Evolutionary conservation across 2,329 filamentous ascomycete species (phyloP).

Genomic region (Fusarium tanahbumbuense): DNA sequence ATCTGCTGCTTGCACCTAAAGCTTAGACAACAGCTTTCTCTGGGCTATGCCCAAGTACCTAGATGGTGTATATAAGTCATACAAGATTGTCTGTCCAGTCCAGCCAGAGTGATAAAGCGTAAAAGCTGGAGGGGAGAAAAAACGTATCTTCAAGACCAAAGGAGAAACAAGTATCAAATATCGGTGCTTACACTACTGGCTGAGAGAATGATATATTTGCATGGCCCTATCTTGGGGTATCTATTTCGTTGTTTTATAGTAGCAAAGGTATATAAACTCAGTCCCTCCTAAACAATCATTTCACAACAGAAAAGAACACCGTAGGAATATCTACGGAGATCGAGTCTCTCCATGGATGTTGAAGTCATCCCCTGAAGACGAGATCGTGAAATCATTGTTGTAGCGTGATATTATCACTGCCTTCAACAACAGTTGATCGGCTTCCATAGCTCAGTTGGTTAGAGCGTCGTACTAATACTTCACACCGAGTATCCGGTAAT

Average conservation of each 20-base stretch:
- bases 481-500: constrained; percentile 40
- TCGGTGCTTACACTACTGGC: not conserved
- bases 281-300: not conserved
- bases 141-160: not conserved
- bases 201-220: not conserved
- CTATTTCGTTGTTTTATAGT: not conserved
- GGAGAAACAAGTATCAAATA: not conserved
- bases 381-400: fast-evolving
- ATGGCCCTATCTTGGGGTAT: not conserved
- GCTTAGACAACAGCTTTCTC: not conserved
- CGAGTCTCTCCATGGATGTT: not conserved
- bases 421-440: constrained; percentile 34
- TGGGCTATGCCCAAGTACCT: not conserved
- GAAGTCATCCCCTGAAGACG: too few relatives aligned
- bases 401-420: fast-evolving
- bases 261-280: not conserved
- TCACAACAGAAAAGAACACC: not conserved
- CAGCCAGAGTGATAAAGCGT: not conserved
- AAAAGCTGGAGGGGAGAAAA: not conserved
- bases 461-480: constrained; percentile 48
- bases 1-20: not conserved
- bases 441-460: constrained; percentile 49
- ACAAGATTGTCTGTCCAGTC: not conserved
- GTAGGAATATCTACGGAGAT: not conserved
- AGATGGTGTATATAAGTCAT: too few relatives aligned